These are phyloP conservation scores for Schizochytrium sp. DNA, from an alignment of 108 stramenopile genomes.

Conservation along the genomic window DNA sequence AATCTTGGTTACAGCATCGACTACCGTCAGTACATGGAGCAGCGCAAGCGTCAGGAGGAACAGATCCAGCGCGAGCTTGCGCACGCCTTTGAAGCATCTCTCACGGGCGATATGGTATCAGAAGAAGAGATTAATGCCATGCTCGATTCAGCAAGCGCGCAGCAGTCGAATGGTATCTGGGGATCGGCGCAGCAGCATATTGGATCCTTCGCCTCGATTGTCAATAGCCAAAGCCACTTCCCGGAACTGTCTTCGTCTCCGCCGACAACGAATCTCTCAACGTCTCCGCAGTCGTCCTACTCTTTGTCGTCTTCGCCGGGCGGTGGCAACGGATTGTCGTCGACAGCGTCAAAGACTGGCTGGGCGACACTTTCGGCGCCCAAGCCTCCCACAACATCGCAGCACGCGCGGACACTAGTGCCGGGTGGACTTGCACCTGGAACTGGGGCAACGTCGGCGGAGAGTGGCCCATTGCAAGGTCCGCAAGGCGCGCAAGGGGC, in stretches of 20 bases:
- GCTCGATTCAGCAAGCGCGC: neutral
- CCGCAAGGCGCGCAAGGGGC: neutral
- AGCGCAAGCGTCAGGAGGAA: neutral
- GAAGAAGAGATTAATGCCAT: neutral
- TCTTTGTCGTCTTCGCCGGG: neutral
- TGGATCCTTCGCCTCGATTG: slow-evolving; percentile 5
- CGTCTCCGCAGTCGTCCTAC: neutral
- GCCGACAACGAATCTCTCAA: neutral
- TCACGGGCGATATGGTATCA: neutral
- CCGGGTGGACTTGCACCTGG: neutral
- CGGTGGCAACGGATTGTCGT: neutral
- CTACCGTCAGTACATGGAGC: neutral
- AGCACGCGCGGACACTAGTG: neutral
- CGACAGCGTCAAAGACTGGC: neutral
- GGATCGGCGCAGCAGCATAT: neutral
- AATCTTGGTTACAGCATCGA: neutral
- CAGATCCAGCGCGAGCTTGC: neutral
- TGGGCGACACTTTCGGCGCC: neutral
- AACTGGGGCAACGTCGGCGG: neutral
- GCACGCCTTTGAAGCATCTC: slow-evolving; percentile 2
- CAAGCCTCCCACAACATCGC: neutral
- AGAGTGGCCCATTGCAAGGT: neutral
- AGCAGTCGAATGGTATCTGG: neutral
- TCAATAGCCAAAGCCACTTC: neutral
- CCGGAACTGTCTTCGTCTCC: neutral